Conservation (phyloP, 1,139 yeast genomes). For the Candida sanyaensis region DNA sequence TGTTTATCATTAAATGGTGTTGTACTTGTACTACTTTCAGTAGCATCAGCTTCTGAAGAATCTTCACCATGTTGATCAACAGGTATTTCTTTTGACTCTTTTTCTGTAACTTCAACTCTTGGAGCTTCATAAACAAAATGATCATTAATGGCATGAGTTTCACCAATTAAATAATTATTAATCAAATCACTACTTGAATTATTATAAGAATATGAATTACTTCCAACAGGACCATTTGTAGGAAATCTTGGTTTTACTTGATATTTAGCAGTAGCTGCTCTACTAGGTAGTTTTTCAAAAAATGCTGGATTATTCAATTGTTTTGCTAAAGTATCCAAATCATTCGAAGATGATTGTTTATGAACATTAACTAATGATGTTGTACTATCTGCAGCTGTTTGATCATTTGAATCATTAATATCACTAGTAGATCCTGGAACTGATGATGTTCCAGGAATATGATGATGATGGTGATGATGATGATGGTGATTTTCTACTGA, state of each 20-base stretch:
- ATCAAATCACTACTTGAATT: slow-evolving; percentile 27
- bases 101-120: slow-evolving; percentile 10
- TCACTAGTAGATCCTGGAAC: slow-evolving; percentile 1
- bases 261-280: slow-evolving; percentile 26
- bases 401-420: slow-evolving; percentile 4
- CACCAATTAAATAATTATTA: slow-evolving; percentile 20
- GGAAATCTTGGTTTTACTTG: slow-evolving; percentile 14
- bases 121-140: slow-evolving; percentile 31
- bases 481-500: neutral
- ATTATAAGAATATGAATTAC: slow-evolving; percentile 11
- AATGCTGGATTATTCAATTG: slow-evolving; percentile 38
- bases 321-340: slow-evolving; percentile 42
- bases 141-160: slow-evolving; percentile 34
- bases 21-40: neutral
- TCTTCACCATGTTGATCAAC: neutral
- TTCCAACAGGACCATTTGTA: neutral
- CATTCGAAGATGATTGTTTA: slow-evolving; percentile 13
- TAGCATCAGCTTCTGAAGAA: slow-evolving; percentile 1
- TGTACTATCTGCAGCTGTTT: slow-evolving; percentile 4
- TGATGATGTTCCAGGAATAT: neutral
- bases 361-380: slow-evolving; percentile 9
- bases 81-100: neutral
- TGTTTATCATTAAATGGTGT: neutral
- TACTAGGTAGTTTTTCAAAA: slow-evolving; percentile 42
- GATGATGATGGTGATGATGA: neutral